These are phyloP conservation scores for Oropetium thomaeum DNA, from an alignment of 176 grass and related monocot genomes.

Conservation along the genomic window DNA sequence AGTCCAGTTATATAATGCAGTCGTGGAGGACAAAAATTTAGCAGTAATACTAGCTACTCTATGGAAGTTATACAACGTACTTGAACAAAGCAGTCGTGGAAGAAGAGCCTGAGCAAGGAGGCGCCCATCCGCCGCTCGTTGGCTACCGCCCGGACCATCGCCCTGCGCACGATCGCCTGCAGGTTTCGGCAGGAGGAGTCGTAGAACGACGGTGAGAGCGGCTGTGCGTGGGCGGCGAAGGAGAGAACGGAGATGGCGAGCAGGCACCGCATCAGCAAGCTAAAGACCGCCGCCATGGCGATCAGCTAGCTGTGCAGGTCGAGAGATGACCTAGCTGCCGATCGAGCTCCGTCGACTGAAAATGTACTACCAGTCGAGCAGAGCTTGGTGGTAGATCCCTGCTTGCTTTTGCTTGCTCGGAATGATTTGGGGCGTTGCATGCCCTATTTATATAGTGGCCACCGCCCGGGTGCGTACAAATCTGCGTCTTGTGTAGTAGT, in stretches of 20 bases:
- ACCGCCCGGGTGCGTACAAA: too few species aligned
- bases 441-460: too few species aligned
- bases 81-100: constrained; percentile 80
- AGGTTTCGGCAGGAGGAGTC: constrained; percentile 46
- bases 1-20: constrained; percentile 43
- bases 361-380: too few species aligned
- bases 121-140: constrained; percentile 55
- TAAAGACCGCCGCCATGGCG: constrained; percentile 37
- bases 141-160: constrained; percentile 32
- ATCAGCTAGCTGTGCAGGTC: not conserved
- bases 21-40: constrained; percentile 91
- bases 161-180: constrained; percentile 46
- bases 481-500: too few species aligned
- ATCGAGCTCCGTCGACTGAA: too few species aligned
- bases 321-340: too few species aligned
- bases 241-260: constrained; percentile 30
- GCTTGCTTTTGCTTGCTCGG: too few species aligned
- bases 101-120: constrained; percentile 71
- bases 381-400: too few species aligned
- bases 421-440: too few species aligned
- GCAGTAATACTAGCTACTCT: too few species aligned
- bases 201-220: constrained; percentile 52
- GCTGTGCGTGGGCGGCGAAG: constrained; percentile 32
- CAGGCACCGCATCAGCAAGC: constrained; percentile 12
- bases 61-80: not conserved